These are phyloP conservation scores for Torrubiellomyces zombiae DNA, from an alignment of 2,329 filamentous ascomycete genomes.

Conservation along the genomic window DNA sequence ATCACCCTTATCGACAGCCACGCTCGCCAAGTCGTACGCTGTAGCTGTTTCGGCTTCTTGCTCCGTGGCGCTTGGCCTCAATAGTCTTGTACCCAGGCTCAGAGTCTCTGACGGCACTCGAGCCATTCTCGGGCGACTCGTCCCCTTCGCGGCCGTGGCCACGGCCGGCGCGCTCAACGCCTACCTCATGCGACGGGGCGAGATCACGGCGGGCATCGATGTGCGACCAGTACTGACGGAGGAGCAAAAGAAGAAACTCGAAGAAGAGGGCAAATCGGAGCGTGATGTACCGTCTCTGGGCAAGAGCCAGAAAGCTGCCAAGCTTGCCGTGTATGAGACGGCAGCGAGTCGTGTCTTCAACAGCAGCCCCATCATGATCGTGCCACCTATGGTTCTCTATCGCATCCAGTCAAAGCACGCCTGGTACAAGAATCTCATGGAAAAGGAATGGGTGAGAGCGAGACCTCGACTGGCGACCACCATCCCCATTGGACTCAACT, in stretches of 20 bases:
- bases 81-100: conserved; percentile 73
- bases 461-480: conserved; percentile 46
- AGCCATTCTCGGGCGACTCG: conserved; percentile 65
- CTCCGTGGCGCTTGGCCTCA: conserved; percentile 82
- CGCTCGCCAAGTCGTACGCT: conserved; percentile 77
- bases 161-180: conserved; percentile 86
- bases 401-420: conserved; percentile 46
- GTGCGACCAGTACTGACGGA: conserved; percentile 69
- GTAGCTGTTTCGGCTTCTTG: conserved; percentile 87
- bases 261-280: conserved; percentile 41
- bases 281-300: conserved; percentile 57
- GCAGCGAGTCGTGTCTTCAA: conserved; percentile 84
- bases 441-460: conserved; percentile 62
- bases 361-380: conserved; percentile 90
- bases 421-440: conserved; percentile 23
- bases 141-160: conserved; percentile 91
- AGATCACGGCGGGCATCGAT: conserved; percentile 86
- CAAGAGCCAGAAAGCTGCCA: conserved; percentile 75
- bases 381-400: conserved; percentile 76
- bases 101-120: conserved; percentile 63
- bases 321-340: conserved; percentile 81
- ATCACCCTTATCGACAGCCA: conserved; percentile 63
- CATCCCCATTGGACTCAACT: conserved; percentile 60
- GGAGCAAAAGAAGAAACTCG: conserved; percentile 43
- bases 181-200: conserved; percentile 92